Conservation (phyloP, 2,329 filamentous ascomycete genomes). For the Colletotrichum sp. region DNA sequence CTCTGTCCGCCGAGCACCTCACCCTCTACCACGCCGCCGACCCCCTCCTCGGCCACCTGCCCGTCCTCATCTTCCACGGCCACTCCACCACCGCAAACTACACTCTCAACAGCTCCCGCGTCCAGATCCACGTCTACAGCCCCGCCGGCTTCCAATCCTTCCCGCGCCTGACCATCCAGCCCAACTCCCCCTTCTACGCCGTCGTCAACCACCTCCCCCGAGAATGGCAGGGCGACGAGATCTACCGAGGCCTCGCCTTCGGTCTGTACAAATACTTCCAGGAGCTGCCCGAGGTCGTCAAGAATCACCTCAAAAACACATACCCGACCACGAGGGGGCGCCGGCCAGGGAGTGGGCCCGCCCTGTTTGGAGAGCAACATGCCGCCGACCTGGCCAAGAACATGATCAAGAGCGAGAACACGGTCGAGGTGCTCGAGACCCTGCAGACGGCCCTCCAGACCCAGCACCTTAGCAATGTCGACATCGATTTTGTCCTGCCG, state of each 20-base stretch:
- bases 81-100: slow-evolving; percentile 88
- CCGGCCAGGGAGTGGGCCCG: slow-evolving; percentile 67
- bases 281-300: slow-evolving; percentile 81
- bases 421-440: slow-evolving; percentile 72
- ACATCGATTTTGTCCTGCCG: slow-evolving; percentile 86
- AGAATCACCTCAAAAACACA: slow-evolving; percentile 68
- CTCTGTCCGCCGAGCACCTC: slow-evolving; percentile 80
- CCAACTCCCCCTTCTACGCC: slow-evolving; percentile 87
- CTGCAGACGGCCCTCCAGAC: slow-evolving; percentile 79
- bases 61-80: slow-evolving; percentile 90
- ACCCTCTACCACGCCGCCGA: slow-evolving; percentile 90
- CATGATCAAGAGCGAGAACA: slow-evolving; percentile 83
- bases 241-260: slow-evolving; percentile 89
- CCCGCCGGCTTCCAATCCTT: slow-evolving; percentile 90
- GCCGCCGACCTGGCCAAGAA: slow-evolving; percentile 86
- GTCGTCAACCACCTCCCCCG: slow-evolving; percentile 89
- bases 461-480: slow-evolving; percentile 83
- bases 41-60: slow-evolving; percentile 78
- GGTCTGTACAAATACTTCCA: slow-evolving; percentile 93
- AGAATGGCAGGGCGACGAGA: slow-evolving; percentile 94
- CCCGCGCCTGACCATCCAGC: slow-evolving; percentile 89
- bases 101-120: slow-evolving; percentile 86
- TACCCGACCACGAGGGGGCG: slow-evolving; percentile 59
- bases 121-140: slow-evolving; percentile 92
- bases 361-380: slow-evolving; percentile 88